phyloP scores from a whole-genome alignment of 805 yeast genomes.

The Zygosaccharomyces siamensis region DNA sequence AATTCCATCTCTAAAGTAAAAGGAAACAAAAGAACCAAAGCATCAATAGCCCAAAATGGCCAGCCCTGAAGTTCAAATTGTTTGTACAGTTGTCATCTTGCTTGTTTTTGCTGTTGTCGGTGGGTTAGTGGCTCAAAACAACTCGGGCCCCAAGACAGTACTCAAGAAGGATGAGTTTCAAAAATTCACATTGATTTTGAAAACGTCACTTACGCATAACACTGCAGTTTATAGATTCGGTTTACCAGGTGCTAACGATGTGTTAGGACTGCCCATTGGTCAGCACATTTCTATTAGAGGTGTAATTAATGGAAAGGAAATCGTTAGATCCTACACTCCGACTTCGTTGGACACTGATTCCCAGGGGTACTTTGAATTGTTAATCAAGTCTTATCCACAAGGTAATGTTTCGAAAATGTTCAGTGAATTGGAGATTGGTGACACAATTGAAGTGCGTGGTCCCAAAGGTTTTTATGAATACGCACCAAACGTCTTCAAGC shows the following conservation, averaged over 20 bases:
- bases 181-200: slow-evolving; percentile 74
- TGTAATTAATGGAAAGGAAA: slow-evolving; percentile 68
- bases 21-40: neutral
- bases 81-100: slow-evolving; percentile 15
- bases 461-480: slow-evolving; percentile 89
- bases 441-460: slow-evolving; percentile 71
- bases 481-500: slow-evolving; percentile 67
- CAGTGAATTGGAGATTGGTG: slow-evolving; percentile 71
- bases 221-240: slow-evolving; percentile 80
- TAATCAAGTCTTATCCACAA: slow-evolving; percentile 78
- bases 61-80: slow-evolving; percentile 4
- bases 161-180: slow-evolving; percentile 63
- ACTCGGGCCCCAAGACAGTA: slow-evolving; percentile 36
- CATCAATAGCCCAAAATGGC: neutral
- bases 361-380: slow-evolving; percentile 75
- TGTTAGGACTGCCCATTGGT: slow-evolving; percentile 87
- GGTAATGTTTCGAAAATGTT: slow-evolving; percentile 80
- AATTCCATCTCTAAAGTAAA: neutral
- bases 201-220: slow-evolving; percentile 72
- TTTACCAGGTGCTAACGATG: slow-evolving; percentile 66
- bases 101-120: slow-evolving; percentile 11
- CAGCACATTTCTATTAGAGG: slow-evolving; percentile 86
- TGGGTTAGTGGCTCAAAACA: slow-evolving; percentile 34
- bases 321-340: slow-evolving; percentile 87
- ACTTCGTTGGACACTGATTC: slow-evolving; percentile 69